Evolutionary conservation across 2,329 filamentous ascomycete species (phyloP), one percentile per base, ranked within the genome.

Genomic region (Drechslerella coelobrocha): DNA sequence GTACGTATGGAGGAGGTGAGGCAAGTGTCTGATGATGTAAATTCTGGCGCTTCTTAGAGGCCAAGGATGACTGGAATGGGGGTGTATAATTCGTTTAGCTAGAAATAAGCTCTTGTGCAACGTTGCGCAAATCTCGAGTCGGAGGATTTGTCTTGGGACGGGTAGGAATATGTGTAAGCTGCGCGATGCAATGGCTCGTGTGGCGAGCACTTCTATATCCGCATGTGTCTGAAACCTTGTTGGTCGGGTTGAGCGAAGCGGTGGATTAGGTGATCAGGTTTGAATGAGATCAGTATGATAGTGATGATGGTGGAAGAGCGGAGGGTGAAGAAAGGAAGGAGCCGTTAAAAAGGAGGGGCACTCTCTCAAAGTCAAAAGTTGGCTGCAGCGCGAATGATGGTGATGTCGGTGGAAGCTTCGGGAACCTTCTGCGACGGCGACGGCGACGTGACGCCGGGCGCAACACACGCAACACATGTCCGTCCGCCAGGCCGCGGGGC

Each of bases 371-470:
- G 29, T 12, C 29, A 57, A 47, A 17, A 29, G 23, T 14, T 14
- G 47, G 31, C 26, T 10, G 43, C 31, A 24, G 41, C 23, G 19
- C 29, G 50, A 21, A 45, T 26, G 9, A 27, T 54, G 55, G 56
- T 34, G 66, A 60, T 45, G 43, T 19, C 48, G 26, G 21, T 63
- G 66, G 66, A 71, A 71, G 59, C 59, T 71, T 62, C 66, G 59
- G 59, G 66, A 71, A 71, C 66, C 66, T 71, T 71, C 59, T 54
- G 45, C 24, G 6, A 41, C 57, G 26, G 34, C 52, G 29, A 61
- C 62, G n/a, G n/a, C 34, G 41, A 45, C 41, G 41, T 19, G 29
- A 31, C 6, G 29, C 29, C 29, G 29, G 29, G 6, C 6, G 12
- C 29, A 12, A 6, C 6, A 52, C 26, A 41, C 57, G 34, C 65